These are phyloP conservation scores for Acacia melanoxylon DNA, from an alignment of 306 rosid species.

Conservation along the genomic window DNA sequence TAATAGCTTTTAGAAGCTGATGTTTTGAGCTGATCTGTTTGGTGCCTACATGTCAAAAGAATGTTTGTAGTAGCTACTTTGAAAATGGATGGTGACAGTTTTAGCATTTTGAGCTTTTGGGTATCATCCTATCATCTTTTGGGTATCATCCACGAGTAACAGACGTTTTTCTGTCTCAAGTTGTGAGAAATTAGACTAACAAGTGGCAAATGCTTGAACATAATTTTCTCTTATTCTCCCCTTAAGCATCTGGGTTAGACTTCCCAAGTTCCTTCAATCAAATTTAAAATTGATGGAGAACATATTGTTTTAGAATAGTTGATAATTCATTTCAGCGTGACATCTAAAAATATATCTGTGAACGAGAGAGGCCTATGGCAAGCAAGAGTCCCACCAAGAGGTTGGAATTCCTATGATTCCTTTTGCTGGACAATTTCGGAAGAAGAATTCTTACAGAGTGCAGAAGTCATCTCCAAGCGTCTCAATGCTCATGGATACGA, in stretches of 20 bases:
- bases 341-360: constrained; percentile 35
- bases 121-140: constrained; percentile 1
- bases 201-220: constrained; percentile 10
- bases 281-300: constrained; percentile 11
- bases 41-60: neutral
- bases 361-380: constrained; percentile 24
- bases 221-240: neutral
- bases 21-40: neutral
- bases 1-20: neutral
- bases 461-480: constrained; percentile 43
- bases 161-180: constrained; percentile 9
- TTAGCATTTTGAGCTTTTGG: neutral
- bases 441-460: constrained; percentile 67
- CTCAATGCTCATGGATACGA: constrained; percentile 47
- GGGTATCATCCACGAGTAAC: neutral
- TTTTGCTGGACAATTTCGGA: constrained; percentile 85
- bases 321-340: constrained; percentile 51
- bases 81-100: neutral
- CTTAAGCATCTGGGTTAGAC: neutral
- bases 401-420: constrained; percentile 96
- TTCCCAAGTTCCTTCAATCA: neutral
- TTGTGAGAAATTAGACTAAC: constrained; percentile 20
- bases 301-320: neutral
- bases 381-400: constrained; percentile 85
- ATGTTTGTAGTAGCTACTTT: neutral